Evolutionary conservation across 2,329 filamentous ascomycete species (phyloP), one percentile per base, ranked within the genome.

Genomic region (Fusarium tjaetaba): DNA sequence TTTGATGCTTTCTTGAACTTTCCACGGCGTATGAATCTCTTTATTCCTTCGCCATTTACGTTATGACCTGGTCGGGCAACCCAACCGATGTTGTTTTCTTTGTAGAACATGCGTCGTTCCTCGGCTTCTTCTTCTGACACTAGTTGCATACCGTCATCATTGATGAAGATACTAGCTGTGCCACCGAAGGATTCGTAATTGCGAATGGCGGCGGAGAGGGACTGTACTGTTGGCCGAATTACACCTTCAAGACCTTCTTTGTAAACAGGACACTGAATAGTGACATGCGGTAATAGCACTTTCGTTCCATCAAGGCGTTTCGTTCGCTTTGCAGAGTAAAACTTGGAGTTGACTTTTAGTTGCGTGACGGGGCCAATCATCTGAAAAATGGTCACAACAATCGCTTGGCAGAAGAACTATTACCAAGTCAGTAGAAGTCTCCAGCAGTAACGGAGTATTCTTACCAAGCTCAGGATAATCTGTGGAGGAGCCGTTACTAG

Each of bases 1-100:
- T 92, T 92, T 26, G 87, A 90, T 1, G 89, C 88, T 79, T 91
- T 90, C 81, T 91, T 91, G 84, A 90, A 91, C 73, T 90, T 90
- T 39, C 89, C 89, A 28, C 84, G 84, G 28, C 88, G 84, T 7
- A 88, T 74, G 78, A 90, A 91, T 15, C 83, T 82, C 16, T 81
- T 81, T 57, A 39, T 18, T 2, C 51, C 51, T 11, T 55, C 24
- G 20, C 34, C 51, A 11, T 41, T 18, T 1, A 5, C 2, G 2
- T 41, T 55, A 4, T 55, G 51, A 38, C 79, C 79, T 28, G 86
- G 85, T 36, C 88, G 85, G 2, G 87, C 82, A 30, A 86, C 86
- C 83, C 87, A 89, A 14, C 87, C 88, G 67, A 90, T 89, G 67
- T 85, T 87, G 77, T 88, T 86, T 68, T 89, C 87, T 11, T 86